These are phyloP conservation scores for Cyclotella baltica DNA, from an alignment of 108 stramenopile species.

Conservation along the genomic window DNA sequence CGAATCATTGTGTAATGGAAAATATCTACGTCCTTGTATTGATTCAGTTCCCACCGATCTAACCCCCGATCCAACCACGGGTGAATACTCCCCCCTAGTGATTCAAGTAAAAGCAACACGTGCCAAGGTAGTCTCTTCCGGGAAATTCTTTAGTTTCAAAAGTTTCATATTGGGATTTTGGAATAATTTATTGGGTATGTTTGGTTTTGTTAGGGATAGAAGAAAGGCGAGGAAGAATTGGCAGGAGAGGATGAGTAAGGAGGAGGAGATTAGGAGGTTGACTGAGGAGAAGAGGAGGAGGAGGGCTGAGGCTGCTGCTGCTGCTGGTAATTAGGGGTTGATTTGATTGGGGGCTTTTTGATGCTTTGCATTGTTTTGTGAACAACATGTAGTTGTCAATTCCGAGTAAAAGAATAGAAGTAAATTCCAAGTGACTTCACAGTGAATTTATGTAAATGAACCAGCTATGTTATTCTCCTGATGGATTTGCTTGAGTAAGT, in stretches of 20 bases:
- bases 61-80: slow-evolving; percentile 38
- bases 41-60: slow-evolving; percentile 62
- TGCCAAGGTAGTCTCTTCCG: slow-evolving; percentile 63
- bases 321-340: neutral
- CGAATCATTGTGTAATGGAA: slow-evolving; percentile 80
- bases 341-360: neutral
- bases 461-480: too few relatives aligned
- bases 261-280: slow-evolving; percentile 65
- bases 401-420: too few relatives aligned
- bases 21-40: slow-evolving; percentile 86
- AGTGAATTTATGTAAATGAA: too few relatives aligned
- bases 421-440: too few relatives aligned
- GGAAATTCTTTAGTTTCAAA: slow-evolving; percentile 76
- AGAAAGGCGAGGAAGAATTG: slow-evolving; percentile 76
- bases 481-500: too few relatives aligned
- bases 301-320: slow-evolving; percentile 36
- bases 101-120: slow-evolving; percentile 74
- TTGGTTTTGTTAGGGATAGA: slow-evolving; percentile 80
- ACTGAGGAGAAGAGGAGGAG: slow-evolving; percentile 66
- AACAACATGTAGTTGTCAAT: too few relatives aligned
- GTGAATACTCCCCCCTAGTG: slow-evolving; percentile 47
- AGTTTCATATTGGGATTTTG: slow-evolving; percentile 85
- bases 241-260: slow-evolving; percentile 73
- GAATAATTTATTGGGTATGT: slow-evolving; percentile 88
- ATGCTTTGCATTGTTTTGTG: too few relatives aligned